Conservation (phyloP, 495 filamentous ascomycete species). For the Penicillium goetzii region DNA sequence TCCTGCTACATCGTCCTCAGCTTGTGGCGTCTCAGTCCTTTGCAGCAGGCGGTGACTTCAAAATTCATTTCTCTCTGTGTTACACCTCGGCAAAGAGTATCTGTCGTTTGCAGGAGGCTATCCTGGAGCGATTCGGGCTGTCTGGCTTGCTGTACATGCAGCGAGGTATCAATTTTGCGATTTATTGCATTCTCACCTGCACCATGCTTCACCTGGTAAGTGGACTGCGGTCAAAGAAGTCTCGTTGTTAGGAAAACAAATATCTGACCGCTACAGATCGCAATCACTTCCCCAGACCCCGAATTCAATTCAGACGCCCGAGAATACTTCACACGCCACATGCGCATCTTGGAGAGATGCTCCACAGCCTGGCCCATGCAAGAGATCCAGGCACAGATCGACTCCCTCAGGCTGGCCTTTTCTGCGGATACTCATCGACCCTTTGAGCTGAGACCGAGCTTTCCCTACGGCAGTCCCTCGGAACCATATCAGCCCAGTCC, state of each 20-base stretch:
- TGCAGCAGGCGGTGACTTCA: slow-evolving; percentile 77
- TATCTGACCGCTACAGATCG: slow-evolving; percentile 63
- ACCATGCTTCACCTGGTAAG: slow-evolving; percentile 94
- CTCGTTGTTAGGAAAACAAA: slow-evolving; percentile 4
- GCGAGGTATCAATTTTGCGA: slow-evolving; percentile 92
- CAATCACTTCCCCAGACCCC: slow-evolving; percentile 91
- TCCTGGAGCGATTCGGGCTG: slow-evolving; percentile 76
- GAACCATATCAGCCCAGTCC: slow-evolving; percentile 66
- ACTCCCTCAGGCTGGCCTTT: slow-evolving; percentile 89
- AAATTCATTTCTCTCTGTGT: slow-evolving; percentile 82
- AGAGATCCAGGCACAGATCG: slow-evolving; percentile 88
- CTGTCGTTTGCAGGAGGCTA: slow-evolving; percentile 87
- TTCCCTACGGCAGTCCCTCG: slow-evolving; percentile 84
- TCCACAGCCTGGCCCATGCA: slow-evolving; percentile 86
- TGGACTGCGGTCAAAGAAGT: slow-evolving; percentile 13
- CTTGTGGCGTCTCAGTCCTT: slow-evolving; percentile 76
- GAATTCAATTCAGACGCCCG: slow-evolving; percentile 82
- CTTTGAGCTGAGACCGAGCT: slow-evolving; percentile 85
- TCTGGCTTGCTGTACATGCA: slow-evolving; percentile 90
- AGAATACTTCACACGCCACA: slow-evolving; percentile 91
- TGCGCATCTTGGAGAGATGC: slow-evolving; percentile 91
- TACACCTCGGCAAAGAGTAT: slow-evolving; percentile 86
- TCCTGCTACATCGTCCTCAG: slow-evolving; percentile 89
- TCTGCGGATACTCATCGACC: slow-evolving; percentile 83
- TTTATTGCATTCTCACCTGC: slow-evolving; percentile 89